Conservation (phyloP, 208 protist genomes). For the Endotrypanum monterogeii region DNA sequence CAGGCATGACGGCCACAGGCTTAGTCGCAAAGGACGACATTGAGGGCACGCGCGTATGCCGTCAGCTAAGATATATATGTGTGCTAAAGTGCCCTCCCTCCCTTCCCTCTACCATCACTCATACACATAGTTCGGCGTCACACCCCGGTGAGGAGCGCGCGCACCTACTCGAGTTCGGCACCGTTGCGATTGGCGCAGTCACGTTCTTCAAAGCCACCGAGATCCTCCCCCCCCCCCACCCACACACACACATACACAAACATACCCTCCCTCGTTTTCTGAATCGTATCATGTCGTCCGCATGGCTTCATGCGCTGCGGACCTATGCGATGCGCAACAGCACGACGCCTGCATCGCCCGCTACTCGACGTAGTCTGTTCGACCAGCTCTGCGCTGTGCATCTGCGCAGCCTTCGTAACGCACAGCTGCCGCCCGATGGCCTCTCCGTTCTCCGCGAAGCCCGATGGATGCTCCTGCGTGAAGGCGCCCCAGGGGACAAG, state of each 20-base stretch:
- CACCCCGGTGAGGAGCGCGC: not conserved
- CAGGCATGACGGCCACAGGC: no score
- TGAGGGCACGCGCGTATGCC: no score
- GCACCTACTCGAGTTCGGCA: no score
- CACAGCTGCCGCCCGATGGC: constrained; percentile 20
- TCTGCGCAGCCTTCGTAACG: constrained; percentile 29
- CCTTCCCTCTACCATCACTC: no score
- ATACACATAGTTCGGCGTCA: constrained; percentile 1
- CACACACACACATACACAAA: not conserved
- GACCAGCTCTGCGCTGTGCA: constrained; percentile 40
- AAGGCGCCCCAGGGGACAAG: constrained; percentile 37
- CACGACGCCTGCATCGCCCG: constrained; percentile 9
- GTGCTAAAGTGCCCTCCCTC: not conserved
- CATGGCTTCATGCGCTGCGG: constrained; percentile 39
- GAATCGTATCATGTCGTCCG: constrained; percentile 12
- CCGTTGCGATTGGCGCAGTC: not conserved
- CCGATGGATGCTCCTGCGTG: constrained; percentile 52
- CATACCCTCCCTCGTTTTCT: not conserved
- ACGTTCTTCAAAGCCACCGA: not conserved
- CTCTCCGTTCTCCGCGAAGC: constrained; percentile 51
- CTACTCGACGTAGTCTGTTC: constrained; percentile 29
- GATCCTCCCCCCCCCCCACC: not conserved
- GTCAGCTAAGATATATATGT: no score
- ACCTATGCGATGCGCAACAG: constrained; percentile 16
- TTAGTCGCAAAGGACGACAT: no score